Evolutionary conservation across 768 basidiomycete genomes (phyloP).

Genomic region (Fomitopsis serialis): DNA sequence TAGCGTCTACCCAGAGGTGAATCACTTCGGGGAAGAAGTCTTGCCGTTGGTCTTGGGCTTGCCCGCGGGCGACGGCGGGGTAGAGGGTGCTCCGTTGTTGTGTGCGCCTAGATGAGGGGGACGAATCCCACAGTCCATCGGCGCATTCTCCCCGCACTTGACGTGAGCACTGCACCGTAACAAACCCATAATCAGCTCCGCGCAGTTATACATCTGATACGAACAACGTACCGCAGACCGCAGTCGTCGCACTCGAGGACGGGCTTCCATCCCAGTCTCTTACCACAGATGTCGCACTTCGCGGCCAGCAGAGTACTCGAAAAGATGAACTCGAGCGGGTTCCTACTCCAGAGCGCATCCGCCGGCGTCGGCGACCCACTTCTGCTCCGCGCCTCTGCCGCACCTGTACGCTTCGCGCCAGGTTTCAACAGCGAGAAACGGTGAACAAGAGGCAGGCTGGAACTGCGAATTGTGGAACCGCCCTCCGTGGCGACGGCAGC

Average conservation of each 20-base stretch:
- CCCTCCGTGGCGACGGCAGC: constrained; percentile 71
- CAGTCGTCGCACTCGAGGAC: constrained; percentile 88
- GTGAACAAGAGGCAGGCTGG: constrained; percentile 57
- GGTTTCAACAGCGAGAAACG: constrained; percentile 86
- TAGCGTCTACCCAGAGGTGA: constrained; percentile 2
- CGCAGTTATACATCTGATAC: constrained; percentile 1
- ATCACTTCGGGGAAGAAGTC: constrained; percentile 8
- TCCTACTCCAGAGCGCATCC: constrained; percentile 50
- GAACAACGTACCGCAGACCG: constrained; percentile 54
- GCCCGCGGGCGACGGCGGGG: constrained; percentile 9
- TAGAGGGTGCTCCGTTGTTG: constrained; percentile 5
- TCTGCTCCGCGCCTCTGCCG: constrained; percentile 20
- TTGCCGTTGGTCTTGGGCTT: constrained; percentile 16
- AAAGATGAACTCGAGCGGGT: constrained; percentile 72
- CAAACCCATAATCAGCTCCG: background rate
- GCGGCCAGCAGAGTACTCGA: constrained; percentile 63
- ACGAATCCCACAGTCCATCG: constrained; percentile 70
- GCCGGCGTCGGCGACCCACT: constrained; percentile 27
- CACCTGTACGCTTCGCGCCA: constrained; percentile 46
- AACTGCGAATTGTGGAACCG: constrained; percentile 57
- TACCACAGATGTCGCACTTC: constrained; percentile 79
- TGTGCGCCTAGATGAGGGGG: constrained; percentile 19
- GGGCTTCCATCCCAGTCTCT: constrained; percentile 83
- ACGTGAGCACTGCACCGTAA: constrained; percentile 58
- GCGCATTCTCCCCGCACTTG: constrained; percentile 82